phyloP scores from a whole-genome alignment of 176 grass and related monocot genomes.

The Raddia guianensis region DNA sequence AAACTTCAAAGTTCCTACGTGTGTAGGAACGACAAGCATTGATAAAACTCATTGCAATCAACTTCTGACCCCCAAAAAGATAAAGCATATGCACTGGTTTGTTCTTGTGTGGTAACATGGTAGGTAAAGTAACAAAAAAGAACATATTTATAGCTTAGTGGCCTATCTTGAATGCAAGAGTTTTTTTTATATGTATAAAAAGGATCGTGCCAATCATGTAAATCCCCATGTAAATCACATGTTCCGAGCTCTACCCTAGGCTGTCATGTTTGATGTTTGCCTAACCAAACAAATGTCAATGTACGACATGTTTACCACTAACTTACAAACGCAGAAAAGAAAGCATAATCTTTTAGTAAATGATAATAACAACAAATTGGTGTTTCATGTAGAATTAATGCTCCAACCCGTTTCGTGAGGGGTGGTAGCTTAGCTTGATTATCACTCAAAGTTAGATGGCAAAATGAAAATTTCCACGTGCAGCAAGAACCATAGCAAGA shows the following conservation, averaged over 20 bases:
- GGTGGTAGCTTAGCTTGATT: slow-evolving; percentile 34
- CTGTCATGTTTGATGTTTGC: neutral
- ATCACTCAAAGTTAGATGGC: neutral
- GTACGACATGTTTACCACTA: neutral
- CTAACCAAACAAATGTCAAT: neutral
- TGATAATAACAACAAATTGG: neutral
- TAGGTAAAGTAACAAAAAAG: too few species aligned
- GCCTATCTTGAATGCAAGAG: neutral
- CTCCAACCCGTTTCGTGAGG: neutral
- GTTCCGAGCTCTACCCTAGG: neutral
- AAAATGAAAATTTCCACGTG: neutral
- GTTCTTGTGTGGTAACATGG: too few species aligned
- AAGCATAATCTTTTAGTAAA: neutral
- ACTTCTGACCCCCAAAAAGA: too few species aligned
- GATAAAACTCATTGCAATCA: too few species aligned
- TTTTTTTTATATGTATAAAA: too few species aligned
- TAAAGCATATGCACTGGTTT: too few species aligned
- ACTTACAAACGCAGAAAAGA: neutral
- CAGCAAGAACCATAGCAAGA: neutral
- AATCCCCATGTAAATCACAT: too few species aligned
- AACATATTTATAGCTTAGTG: too few species aligned
- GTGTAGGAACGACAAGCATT: too few species aligned
- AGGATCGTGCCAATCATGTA: too few species aligned
- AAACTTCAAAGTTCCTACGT: too few species aligned
- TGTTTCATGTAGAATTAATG: neutral